phyloP scores from a whole-genome alignment of 352 stramenopile species.

The Globisporangium parvum region DNA sequence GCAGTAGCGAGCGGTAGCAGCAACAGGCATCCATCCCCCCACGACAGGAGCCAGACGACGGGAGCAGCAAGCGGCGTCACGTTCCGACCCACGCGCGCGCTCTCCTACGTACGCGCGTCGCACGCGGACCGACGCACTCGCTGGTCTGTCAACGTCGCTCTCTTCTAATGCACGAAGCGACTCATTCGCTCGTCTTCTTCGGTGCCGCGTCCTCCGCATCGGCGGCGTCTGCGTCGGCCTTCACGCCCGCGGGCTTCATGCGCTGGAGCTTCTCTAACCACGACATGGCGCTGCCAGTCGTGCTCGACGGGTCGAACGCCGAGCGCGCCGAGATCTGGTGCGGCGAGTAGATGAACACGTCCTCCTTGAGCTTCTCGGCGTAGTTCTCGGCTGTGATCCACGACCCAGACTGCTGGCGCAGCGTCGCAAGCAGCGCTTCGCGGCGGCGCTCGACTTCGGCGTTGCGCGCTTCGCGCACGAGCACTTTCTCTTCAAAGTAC shows the following conservation, averaged over 20 bases:
- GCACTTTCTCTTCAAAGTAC: conserved; percentile 78
- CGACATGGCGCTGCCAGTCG: conserved; percentile 66
- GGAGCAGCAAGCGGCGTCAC: conserved; percentile 1
- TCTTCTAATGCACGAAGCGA: conserved; percentile 15
- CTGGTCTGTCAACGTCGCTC: not conserved
- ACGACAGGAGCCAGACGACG: not conserved
- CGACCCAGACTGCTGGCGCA: conserved; percentile 52
- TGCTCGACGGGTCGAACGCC: conserved; percentile 61
- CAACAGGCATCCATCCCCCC: no score
- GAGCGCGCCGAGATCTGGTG: conserved; percentile 59
- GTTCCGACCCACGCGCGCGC: not conserved
- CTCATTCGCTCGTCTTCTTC: conserved; percentile 12
- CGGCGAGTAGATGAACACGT: conserved; percentile 82
- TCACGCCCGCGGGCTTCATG: conserved; percentile 71
- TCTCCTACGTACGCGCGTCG: no score
- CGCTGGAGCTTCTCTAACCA: conserved; percentile 86
- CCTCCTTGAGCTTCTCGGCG: conserved; percentile 75
- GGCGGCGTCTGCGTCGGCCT: conserved; percentile 22
- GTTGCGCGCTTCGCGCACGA: conserved; percentile 56
- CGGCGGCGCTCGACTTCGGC: conserved; percentile 63
- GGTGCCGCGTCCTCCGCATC: conserved; percentile 17
- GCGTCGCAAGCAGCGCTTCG: conserved; percentile 48
- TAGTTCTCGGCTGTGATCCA: conserved; percentile 77
- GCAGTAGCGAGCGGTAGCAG: no score
- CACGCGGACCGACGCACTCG: not conserved